Percentiles rank a stretch among this genome's conserved stretches.
phyloP scores from a whole-genome alignment of 495 filamentous ascomycete species.

The Ramalina intermedia region DNA sequence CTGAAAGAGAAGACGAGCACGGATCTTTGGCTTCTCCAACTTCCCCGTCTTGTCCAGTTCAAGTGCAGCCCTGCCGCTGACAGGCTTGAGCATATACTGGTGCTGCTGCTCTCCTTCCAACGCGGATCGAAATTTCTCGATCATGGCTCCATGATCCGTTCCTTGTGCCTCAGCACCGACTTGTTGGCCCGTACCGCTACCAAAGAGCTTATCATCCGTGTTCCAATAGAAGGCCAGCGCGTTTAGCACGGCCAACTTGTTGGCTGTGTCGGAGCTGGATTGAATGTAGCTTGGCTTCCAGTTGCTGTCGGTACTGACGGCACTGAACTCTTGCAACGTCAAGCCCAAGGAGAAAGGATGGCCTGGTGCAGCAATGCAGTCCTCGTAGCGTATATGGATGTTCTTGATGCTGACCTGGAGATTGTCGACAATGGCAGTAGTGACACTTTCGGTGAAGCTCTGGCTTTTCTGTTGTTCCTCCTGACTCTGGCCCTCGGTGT shows the following conservation, averaged over 20 bases:
- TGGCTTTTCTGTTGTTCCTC: conserved; percentile 94
- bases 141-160: conserved; percentile 55
- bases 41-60: conserved; percentile 87
- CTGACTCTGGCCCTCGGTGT: conserved; percentile 78
- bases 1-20: conserved; percentile 80
- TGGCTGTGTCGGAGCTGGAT: conserved; percentile 61
- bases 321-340: conserved; percentile 88
- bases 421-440: conserved; percentile 95
- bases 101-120: conserved; percentile 64
- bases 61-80: conserved; percentile 80
- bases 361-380: conserved; percentile 85
- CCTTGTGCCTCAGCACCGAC: conserved; percentile 49
- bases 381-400: conserved; percentile 93
- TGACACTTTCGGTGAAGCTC: conserved; percentile 86
- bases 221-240: conserved; percentile 95
- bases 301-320: conserved; percentile 81
- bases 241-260: conserved; percentile 81
- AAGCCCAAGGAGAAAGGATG: conserved; percentile 89
- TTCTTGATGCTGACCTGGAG: conserved; percentile 95
- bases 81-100: conserved; percentile 90
- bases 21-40: conserved; percentile 68
- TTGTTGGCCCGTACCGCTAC: conserved; percentile 49
- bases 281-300: conserved; percentile 95
- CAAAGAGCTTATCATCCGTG: conserved; percentile 73
- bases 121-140: conserved; percentile 58